Percentiles rank a stretch among this genome's conserved stretches.
Conservation (phyloP, 495 filamentous ascomycete genomes). For the Lophiotrema nucula region DNA sequence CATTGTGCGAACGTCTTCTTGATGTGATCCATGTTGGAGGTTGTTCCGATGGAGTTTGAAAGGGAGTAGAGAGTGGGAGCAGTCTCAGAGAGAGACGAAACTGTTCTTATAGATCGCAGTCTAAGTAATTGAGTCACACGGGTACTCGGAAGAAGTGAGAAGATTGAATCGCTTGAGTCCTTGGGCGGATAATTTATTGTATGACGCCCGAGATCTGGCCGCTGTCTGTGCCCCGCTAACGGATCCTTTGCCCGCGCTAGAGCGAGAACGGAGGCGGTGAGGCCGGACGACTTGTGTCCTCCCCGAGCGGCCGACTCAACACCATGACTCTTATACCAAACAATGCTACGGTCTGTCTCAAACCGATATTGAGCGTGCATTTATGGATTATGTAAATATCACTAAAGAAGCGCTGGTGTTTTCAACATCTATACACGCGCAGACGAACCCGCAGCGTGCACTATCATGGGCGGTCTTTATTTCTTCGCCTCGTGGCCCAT, state of each 20-base stretch:
- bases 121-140: not conserved
- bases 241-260: no score
- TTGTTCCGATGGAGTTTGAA: not conserved
- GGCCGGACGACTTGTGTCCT: not conserved
- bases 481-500: no score
- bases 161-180: no score
- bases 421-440: no score
- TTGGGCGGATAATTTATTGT: not conserved
- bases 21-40: slow-evolving; percentile 66
- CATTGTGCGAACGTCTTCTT: slow-evolving; percentile 85
- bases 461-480: no score
- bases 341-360: no score
- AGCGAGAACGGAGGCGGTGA: not conserved
- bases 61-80: not conserved
- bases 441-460: no score
- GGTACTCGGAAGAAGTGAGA: not conserved
- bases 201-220: not conserved
- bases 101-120: not conserved
- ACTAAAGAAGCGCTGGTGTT: no score
- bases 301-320: not conserved
- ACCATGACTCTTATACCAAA: not conserved
- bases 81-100: not conserved
- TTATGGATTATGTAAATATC: no score
- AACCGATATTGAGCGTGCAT: no score
- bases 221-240: not conserved